A percentile compares a stretch with the other conserved stretches of the same genome.
These are phyloP conservation scores for Penicillium sp. DNA, from an alignment of 2,329 filamentous ascomycete genomes.

Conservation along the genomic window DNA sequence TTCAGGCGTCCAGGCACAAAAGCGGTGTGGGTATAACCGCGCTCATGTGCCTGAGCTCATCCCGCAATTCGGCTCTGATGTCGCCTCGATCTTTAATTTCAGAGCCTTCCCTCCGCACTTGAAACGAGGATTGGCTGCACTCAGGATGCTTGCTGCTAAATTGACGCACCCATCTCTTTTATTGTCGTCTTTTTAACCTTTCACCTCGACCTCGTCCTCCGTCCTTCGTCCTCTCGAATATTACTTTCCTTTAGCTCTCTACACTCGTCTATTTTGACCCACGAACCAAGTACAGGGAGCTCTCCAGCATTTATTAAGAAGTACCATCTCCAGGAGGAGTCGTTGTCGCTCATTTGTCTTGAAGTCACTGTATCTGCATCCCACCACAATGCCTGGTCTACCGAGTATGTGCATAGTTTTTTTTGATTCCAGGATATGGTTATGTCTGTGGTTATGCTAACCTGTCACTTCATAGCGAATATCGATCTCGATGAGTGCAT, in stretches of 20 bases:
- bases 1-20: not conserved
- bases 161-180: not conserved
- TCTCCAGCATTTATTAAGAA: not conserved
- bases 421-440: not conserved
- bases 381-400: slow-evolving; percentile 45
- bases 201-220: not conserved
- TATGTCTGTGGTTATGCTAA: slow-evolving; percentile 7
- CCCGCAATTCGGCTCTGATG: slow-evolving; percentile 5
- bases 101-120: not conserved
- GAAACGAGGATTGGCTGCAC: slow-evolving; percentile 2
- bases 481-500: slow-evolving; percentile 99
- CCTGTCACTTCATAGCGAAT: slow-evolving; percentile 63
- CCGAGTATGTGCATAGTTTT: slow-evolving; percentile 38
- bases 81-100: slow-evolving; percentile 2
- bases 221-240: not conserved
- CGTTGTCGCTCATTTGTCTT: not conserved
- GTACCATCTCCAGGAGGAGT: not conserved
- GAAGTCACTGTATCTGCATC: not conserved
- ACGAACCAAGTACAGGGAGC: not conserved
- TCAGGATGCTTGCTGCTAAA: slow-evolving; percentile 4
- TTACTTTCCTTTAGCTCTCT: not conserved
- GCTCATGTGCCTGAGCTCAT: slow-evolving; percentile 4
- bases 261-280: not conserved
- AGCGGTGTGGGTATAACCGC: slow-evolving; percentile 6
- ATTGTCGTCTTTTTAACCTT: not conserved